These are phyloP conservation scores for Xylaria sp. DNA, from an alignment of 2,329 filamentous ascomycete genomes.

Conservation along the genomic window DNA sequence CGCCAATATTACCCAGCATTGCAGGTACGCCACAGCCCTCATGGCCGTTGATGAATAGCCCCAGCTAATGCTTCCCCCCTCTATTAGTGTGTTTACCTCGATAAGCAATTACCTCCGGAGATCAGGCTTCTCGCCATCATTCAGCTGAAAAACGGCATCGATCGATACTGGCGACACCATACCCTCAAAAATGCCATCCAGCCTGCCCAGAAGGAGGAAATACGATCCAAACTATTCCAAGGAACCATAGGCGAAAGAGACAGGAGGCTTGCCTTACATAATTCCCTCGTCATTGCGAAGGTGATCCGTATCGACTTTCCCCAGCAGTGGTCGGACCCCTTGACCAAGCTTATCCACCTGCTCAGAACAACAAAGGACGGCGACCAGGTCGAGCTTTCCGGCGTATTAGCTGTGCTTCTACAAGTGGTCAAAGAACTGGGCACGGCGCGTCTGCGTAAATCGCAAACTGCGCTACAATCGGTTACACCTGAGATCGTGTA, in stretches of 20 bases:
- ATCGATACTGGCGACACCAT: constrained; percentile 85
- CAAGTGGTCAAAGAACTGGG: constrained; percentile 90
- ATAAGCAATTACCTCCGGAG: constrained; percentile 74
- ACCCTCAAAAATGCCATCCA: constrained; percentile 65
- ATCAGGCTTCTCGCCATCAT: constrained; percentile 89
- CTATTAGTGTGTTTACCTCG: constrained; percentile 74
- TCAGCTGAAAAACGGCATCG: constrained; percentile 94
- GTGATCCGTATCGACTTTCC: constrained; percentile 90
- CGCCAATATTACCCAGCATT: constrained; percentile 68
- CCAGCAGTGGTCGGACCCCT: constrained; percentile 73
- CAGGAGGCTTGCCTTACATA: constrained; percentile 77
- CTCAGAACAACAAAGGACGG: constrained; percentile 62
- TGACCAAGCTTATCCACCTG: constrained; percentile 63
- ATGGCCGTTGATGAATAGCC: neutral
- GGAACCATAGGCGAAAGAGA: constrained; percentile 79
- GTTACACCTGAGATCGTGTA: constrained; percentile 84
- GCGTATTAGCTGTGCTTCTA: constrained; percentile 75
- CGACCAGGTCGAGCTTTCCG: constrained; percentile 68
- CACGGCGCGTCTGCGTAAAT: constrained; percentile 74
- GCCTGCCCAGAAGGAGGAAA: constrained; percentile 73
- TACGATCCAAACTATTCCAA: constrained; percentile 75
- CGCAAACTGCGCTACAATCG: constrained; percentile 74
- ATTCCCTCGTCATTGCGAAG: constrained; percentile 85
- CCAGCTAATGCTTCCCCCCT: constrained; percentile 1
- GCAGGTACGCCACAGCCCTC: constrained; percentile 53